Conservation (phyloP, 192 early-diverging fungal species). For the Thamnidium elegans region DNA sequence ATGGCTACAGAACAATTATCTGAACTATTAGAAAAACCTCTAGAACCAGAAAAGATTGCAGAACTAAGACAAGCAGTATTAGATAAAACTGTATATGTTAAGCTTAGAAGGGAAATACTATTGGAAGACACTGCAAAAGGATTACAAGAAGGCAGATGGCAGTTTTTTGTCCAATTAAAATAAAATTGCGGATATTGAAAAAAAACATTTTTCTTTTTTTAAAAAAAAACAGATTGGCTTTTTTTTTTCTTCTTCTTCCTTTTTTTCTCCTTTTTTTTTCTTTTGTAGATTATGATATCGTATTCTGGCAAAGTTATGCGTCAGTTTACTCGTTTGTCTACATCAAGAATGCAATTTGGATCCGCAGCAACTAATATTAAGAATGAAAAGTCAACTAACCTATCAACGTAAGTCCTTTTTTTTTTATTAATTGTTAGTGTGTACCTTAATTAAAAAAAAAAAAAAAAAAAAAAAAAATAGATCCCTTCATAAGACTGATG, state of each 20-base stretch:
- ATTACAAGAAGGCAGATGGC: constrained; percentile 80
- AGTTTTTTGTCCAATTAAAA: constrained; percentile 54
- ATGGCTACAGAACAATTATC: constrained; percentile 94
- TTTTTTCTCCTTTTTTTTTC: not conserved
- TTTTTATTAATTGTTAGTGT: too few species aligned
- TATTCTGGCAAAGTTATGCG: not conserved
- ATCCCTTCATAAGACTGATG: too few species aligned
- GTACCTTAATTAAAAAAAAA: too few species aligned
- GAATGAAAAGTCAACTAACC: not conserved
- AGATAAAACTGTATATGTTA: constrained; percentile 93
- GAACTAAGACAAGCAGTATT: constrained; percentile 83
- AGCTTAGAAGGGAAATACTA: constrained; percentile 79
- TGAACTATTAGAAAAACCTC: constrained; percentile 85
- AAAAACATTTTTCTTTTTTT: not conserved
- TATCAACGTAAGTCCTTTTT: too few species aligned
- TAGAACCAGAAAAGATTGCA: constrained; percentile 69
- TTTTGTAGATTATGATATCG: constrained; percentile 4
- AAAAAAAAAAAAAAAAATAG: too few species aligned
- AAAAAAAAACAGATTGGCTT: not conserved
- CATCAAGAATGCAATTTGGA: constrained; percentile 1
- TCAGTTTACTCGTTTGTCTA: constrained; percentile 2
- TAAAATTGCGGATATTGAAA: not conserved
- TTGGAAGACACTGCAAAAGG: constrained; percentile 87
- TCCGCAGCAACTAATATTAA: not conserved
- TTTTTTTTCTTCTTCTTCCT: not conserved